Evolutionary conservation across 1,284 basidiomycete species (phyloP), one percentile per base, ranked within the genome.

Genomic region (Golubevia sp.): DNA sequence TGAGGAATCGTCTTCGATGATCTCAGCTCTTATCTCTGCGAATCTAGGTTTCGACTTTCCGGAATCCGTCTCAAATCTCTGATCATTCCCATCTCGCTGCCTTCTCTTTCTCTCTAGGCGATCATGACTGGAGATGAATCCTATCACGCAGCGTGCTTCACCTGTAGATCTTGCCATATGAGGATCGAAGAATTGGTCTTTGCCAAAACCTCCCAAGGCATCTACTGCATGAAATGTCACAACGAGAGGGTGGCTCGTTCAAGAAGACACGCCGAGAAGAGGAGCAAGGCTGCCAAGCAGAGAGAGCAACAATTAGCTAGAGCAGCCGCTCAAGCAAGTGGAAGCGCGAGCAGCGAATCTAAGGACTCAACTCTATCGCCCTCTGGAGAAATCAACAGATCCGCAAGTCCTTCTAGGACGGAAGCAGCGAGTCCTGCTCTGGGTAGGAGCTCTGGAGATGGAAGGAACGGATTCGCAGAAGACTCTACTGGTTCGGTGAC

Each of bases 191-290:
- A 99, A 84, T 89, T 99, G 58, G 93, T 98, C 62, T 99, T 98
- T 77, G 97, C 96, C 61, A 99, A 98, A 87, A 99, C 97, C 0
- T 93, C 90, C 68, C 93, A 97, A 78, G 96, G 97, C 56, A 98
- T 99, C 69, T 99, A 99, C 85, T 99, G 96, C 84, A 97, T 98
- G 95, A 77, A 90, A 59, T 99, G 96, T 79, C 97, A 99, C 84
- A 97, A 95, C 85, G 92, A 97, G 67, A 91, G 97, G 61, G 96
- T 98, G 79, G 93, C 93, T 27, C 89, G 92, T 70, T 94, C 93
- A 72, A 86, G 93, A 69, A 89, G 92, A 67, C 93, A 97, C 83
- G 91, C 92, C 1, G 93, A 97, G 85, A 88, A 86, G 26, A 88
- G 88, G 25, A 62, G 68, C 25, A 55, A 55, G 8, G 56, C 26